A percentile compares a stretch with the other conserved stretches of the same genome.
Evolutionary conservation across 306 rosid species (phyloP).

Genomic region (Biancaea sappan): DNA sequence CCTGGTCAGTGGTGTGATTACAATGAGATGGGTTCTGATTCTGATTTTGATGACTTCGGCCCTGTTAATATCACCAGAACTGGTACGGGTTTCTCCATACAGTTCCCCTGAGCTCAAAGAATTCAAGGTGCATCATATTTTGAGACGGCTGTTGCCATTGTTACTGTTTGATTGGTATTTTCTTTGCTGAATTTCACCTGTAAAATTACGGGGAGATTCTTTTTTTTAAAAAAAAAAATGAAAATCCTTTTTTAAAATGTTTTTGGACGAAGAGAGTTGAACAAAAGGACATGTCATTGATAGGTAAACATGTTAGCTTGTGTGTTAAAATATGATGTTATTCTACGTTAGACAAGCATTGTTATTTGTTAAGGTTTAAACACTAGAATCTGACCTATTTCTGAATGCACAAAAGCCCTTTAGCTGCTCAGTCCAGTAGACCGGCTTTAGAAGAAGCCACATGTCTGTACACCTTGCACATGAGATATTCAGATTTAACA

Average conservation of each 20-base stretch:
- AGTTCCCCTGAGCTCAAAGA: slow-evolving; percentile 56
- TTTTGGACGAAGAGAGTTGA: slow-evolving; percentile 12
- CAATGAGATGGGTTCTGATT: slow-evolving; percentile 62
- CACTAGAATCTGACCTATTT: neutral
- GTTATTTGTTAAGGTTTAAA: too few species aligned
- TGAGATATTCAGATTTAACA: neutral
- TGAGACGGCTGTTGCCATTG: slow-evolving; percentile 14
- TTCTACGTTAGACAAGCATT: neutral
- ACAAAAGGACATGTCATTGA: slow-evolving; percentile 13
- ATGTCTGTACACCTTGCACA: neutral
- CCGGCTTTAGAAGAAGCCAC: neutral
- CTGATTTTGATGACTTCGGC: slow-evolving; percentile 78
- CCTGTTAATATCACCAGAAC: slow-evolving; percentile 51
- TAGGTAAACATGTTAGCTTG: neutral
- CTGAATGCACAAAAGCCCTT: neutral
- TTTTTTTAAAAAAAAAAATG: too few species aligned
- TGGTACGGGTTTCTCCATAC: slow-evolving; percentile 67
- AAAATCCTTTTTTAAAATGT: neutral
- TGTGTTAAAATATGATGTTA: neutral
- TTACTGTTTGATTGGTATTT: slow-evolving; percentile 6
- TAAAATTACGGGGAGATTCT: neutral
- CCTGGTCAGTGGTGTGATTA: slow-evolving; percentile 52
- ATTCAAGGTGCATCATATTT: slow-evolving; percentile 37
- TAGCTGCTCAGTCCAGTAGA: too few species aligned
- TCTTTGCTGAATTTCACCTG: slow-evolving; percentile 22